phyloP scores from a whole-genome alignment of 495 filamentous ascomycete species.

The Opeltia flavorubescens region DNA sequence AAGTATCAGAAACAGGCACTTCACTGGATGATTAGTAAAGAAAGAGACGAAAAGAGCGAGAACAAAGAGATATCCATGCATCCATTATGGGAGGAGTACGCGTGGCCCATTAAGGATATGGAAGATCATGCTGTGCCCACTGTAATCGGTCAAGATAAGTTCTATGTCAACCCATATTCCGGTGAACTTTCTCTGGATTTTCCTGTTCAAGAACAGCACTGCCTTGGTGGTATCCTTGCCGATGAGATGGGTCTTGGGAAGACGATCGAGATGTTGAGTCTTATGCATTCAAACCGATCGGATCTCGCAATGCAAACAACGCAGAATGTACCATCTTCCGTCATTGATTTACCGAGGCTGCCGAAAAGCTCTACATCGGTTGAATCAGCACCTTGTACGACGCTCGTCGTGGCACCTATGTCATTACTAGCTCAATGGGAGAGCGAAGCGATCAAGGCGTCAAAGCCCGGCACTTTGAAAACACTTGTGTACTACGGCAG shows the following conservation, averaged over 20 bases:
- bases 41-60: conserved; percentile 56
- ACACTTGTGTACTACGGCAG: conserved; percentile 80
- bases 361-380: conserved; percentile 38
- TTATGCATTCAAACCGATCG: conserved; percentile 75
- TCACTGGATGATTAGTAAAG: conserved; percentile 91
- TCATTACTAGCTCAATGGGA: conserved; percentile 92
- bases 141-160: conserved; percentile 49
- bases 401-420: conserved; percentile 88
- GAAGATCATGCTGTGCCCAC: conserved; percentile 60
- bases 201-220: conserved; percentile 85
- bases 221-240: conserved; percentile 82
- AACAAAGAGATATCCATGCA: conserved; percentile 70
- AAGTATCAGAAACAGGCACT: conserved; percentile 94
- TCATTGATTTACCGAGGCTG: conserved; percentile 44
- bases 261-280: conserved; percentile 92
- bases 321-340: conserved; percentile 23
- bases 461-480: conserved; percentile 64
- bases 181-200: conserved; percentile 90
- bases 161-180: conserved; percentile 95
- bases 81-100: conserved; percentile 92
- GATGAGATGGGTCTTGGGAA: conserved; percentile 81
- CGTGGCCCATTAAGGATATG: conserved; percentile 75
- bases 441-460: conserved; percentile 83
- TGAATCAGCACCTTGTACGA: conserved; percentile 69
- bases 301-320: conserved; percentile 24